A percentile compares a stretch with the other conserved stretches of the same genome.
Evolutionary conservation across 306 rosid genomes (phyloP).

Genomic region (Malus sylvestris): DNA sequence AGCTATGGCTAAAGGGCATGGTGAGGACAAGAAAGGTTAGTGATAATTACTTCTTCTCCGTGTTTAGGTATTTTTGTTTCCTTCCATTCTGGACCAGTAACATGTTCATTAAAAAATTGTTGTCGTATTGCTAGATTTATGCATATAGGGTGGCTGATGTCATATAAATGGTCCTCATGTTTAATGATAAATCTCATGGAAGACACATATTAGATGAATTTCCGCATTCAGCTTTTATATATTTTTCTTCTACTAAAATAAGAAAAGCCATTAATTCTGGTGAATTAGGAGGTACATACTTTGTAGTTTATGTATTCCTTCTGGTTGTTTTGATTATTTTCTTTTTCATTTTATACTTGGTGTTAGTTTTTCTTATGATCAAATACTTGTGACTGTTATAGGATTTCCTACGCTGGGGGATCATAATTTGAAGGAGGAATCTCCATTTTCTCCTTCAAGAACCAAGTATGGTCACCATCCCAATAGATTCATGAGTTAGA

Average conservation of each 20-base stretch:
- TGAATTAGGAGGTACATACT: neutral
- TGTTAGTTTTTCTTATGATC: slow-evolving; percentile 5
- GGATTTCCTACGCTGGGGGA: slow-evolving; percentile 60
- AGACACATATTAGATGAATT: neutral
- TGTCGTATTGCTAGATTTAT: neutral
- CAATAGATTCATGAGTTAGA: slow-evolving; percentile 2
- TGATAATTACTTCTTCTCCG: neutral
- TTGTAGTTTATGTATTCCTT: slow-evolving; percentile 13
- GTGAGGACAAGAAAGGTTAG: slow-evolving; percentile 91
- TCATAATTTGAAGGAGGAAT: slow-evolving; percentile 70
- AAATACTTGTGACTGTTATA: slow-evolving; percentile 21
- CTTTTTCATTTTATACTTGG: neutral
- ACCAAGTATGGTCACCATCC: slow-evolving; percentile 55
- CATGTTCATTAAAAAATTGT: neutral
- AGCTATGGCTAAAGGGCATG: slow-evolving; percentile 94
- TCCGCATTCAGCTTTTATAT: neutral
- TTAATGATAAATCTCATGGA: neutral
- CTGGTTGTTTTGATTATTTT: slow-evolving; percentile 8
- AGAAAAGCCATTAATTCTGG: neutral
- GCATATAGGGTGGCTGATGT: slow-evolving; percentile 3
- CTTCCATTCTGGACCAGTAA: neutral
- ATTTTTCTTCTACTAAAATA: neutral
- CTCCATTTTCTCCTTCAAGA: slow-evolving; percentile 72
- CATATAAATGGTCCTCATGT: neutral
- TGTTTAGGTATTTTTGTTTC: neutral